Evolutionary conservation across 192 early-diverging fungal genomes (phyloP), one percentile per base, ranked within the genome.

Genomic region (Rhizophagus clarus): DNA sequence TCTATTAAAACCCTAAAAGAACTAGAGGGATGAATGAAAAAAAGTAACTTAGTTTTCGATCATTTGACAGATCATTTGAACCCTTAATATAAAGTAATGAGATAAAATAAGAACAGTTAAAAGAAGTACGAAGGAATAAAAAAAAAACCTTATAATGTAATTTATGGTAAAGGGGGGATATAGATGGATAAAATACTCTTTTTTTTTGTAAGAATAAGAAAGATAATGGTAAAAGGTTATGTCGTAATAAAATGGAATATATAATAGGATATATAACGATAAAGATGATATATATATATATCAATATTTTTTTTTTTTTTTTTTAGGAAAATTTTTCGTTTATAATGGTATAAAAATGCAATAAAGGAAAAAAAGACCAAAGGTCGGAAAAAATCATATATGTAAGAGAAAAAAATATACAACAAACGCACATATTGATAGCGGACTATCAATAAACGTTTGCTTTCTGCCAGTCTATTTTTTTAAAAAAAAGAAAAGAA

Each of bases 381-480:
- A 40, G 7, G 22, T 22, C 7, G 20, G 31, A 3, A 17, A 69
- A 69, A 34, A 32, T 40, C 24, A 34, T 70, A 70, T 70, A 29
- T 70, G 31, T n/a, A 31, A 70, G 40, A n/a, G 12, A 34, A 69
- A 69, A 67, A 70, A 70, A 70, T 70, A 10, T 70, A 70, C 68
- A 70, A 70, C 68, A 70, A 70, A 70, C 68, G 32, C 22, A 1
- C 20, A 2, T 70, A 70, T 70, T 32, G 9, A 29, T 4, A 31
- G 29, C 29, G 29, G 5, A 31, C 63, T 22, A n/a, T n/a, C 22
- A 37, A 70, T 37, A 70, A 70, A 7, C 22, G 68, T 37, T 70
- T 70, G 68, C 22, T 70, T 40, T 70, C 68, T 70, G 68, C 68
- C 68, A 40, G 68, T 70, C 68, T 70, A 70, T 70, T 4, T 34